Percentiles rank a stretch among this genome's conserved stretches.
phyloP scores from a whole-genome alignment of 2,329 filamentous ascomycete species.

The Thielaviopsis ethacetica region DNA sequence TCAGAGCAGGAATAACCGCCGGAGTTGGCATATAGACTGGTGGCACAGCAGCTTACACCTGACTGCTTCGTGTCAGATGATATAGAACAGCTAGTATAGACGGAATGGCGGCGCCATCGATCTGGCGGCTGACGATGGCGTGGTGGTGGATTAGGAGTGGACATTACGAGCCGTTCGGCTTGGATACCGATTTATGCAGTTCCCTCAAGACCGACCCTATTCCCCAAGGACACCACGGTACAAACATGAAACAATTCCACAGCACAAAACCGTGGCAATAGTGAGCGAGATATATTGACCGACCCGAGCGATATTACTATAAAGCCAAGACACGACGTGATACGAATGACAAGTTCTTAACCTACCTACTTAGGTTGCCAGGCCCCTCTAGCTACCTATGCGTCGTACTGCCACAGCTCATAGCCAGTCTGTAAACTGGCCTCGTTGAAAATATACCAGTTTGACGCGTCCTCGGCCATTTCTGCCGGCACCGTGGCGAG shows the following conservation, averaged over 20 bases:
- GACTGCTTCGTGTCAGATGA: too few relatives aligned
- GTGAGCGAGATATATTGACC: not conserved
- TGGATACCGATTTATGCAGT: too few relatives aligned
- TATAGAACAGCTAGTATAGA: not conserved
- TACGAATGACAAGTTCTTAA: not conserved
- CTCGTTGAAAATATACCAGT: conserved; percentile 18
- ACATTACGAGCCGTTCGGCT: too few relatives aligned
- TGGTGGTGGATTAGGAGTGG: not conserved
- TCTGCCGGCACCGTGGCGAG: conserved; percentile 11
- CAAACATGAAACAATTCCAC: too few relatives aligned
- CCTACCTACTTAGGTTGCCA: not conserved
- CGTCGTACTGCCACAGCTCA: conserved; percentile 11
- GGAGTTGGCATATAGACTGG: not conserved
- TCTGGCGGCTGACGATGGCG: not conserved
- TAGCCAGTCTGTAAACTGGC: conserved; percentile 15
- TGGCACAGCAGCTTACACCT: not conserved
- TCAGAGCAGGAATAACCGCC: not conserved
- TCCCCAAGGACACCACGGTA: too few relatives aligned
- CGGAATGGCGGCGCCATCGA: not conserved
- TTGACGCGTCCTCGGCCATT: conserved; percentile 12
- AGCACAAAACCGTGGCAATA: not conserved
- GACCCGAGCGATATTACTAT: not conserved
- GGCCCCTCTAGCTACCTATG: not conserved
- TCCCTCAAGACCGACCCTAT: too few relatives aligned
- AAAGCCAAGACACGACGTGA: not conserved